A percentile compares a stretch with the other conserved stretches of the same genome.
phyloP scores from a whole-genome alignment of 1,139 yeast genomes.

The Saccharomyces hybrid region DNA sequence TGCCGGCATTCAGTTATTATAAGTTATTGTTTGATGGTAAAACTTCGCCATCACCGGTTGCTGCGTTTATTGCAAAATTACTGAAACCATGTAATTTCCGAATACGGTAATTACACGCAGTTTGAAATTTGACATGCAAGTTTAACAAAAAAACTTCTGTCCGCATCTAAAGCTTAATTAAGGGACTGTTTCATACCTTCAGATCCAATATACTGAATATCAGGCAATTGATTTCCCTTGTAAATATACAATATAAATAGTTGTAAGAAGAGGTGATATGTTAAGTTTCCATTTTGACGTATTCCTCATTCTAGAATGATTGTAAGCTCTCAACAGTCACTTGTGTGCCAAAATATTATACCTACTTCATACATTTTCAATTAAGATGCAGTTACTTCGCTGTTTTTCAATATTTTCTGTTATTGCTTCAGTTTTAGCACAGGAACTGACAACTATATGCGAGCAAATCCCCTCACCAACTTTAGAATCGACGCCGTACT shows the following conservation, averaged over 20 bases:
- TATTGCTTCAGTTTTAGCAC: slow-evolving; percentile 3
- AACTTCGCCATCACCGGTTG: neutral
- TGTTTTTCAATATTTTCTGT: slow-evolving; percentile 1
- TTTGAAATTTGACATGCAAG: neutral
- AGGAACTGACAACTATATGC: slow-evolving; percentile 15
- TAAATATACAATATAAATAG: neutral
- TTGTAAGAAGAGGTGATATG: neutral
- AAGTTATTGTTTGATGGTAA: neutral
- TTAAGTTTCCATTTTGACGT: neutral
- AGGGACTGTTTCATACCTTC: neutral
- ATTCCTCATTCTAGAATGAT: neutral
- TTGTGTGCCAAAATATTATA: neutral
- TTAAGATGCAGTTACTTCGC: slow-evolving; percentile 1
- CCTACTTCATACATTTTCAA: neutral
- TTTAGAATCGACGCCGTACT: slow-evolving; percentile 21
- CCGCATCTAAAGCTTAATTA: neutral
- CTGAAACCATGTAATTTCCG: slow-evolving; percentile 3
- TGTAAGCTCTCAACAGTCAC: neutral
- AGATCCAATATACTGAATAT: neutral
- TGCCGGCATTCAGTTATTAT: neutral
- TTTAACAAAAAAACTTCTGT: neutral
- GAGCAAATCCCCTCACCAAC: slow-evolving; percentile 19
- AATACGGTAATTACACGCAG: slow-evolving; percentile 2
- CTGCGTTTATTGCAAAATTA: neutral
- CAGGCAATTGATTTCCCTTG: neutral